Conservation (phyloP, 768 basidiomycete genomes). For the Vararia minispora region DNA sequence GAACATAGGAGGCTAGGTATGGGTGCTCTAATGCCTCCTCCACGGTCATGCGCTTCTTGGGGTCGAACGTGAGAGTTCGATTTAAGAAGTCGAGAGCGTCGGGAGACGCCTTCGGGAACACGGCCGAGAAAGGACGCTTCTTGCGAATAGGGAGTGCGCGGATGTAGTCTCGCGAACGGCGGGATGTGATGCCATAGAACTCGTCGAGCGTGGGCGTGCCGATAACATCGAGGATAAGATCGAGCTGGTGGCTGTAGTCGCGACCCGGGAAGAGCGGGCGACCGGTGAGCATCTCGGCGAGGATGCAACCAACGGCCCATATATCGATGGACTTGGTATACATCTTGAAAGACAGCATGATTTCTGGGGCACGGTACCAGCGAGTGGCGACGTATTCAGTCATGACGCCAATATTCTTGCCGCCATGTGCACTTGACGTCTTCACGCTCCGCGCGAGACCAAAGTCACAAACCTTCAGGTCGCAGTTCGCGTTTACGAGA, state of each 20-base stretch:
- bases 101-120: conserved; percentile 71
- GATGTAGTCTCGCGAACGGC: conserved; percentile 79
- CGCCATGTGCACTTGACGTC: conserved; percentile 35
- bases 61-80: conserved; percentile 81
- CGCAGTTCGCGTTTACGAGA: conserved; percentile 81
- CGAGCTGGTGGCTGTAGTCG: conserved; percentile 80
- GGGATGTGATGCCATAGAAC: conserved; percentile 81
- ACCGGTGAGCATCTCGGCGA: conserved; percentile 74
- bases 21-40: conserved; percentile 78
- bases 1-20: conserved; percentile 66
- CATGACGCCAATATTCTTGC: conserved; percentile 60
- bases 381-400: conserved; percentile 85
- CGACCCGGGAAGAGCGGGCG: conserved; percentile 83
- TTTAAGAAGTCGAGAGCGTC: conserved; percentile 64
- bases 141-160: conserved; percentile 78
- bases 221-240: conserved; percentile 81
- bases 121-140: conserved; percentile 50
- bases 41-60: conserved; percentile 74
- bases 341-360: conserved; percentile 92
- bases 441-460: conserved; percentile 66
- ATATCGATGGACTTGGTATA: conserved; percentile 72
- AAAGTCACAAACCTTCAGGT: conserved; percentile 85
- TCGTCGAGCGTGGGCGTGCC: conserved; percentile 86
- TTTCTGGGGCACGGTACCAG: conserved; percentile 91
- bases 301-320: conserved; percentile 67